phyloP scores from a whole-genome alignment of 495 filamentous ascomycete genomes.

The Sporormia fimetaria region DNA sequence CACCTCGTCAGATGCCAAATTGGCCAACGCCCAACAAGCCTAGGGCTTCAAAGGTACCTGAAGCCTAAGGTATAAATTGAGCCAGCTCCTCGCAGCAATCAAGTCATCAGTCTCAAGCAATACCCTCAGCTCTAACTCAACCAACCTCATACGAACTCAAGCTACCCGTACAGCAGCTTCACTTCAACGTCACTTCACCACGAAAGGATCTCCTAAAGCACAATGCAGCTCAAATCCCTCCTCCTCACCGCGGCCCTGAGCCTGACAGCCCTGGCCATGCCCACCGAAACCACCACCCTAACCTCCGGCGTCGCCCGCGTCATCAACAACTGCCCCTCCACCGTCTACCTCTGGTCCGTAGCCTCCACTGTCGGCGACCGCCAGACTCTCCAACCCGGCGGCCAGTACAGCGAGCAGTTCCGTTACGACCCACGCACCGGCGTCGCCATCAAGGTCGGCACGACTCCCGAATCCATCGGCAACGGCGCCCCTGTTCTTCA shows the following conservation, averaged over 20 bases:
- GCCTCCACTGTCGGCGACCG: slow-evolving; percentile 29
- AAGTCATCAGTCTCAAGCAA: too few relatives aligned
- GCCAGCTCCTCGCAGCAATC: background rate
- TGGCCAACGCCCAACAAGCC: too few relatives aligned
- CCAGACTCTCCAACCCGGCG: slow-evolving; percentile 33
- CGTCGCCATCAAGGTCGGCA: slow-evolving; percentile 45
- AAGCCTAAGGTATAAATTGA: too few relatives aligned
- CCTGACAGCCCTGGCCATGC: slow-evolving; percentile 1
- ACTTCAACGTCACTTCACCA: too few relatives aligned
- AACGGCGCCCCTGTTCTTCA: slow-evolving; percentile 39
- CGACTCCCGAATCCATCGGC: slow-evolving; percentile 39
- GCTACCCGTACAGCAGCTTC: too few relatives aligned
- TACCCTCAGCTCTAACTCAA: too few relatives aligned
- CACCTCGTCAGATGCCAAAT: too few relatives aligned
- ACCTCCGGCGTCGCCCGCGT: slow-evolving; percentile 42
- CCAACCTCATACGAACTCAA: too few relatives aligned
- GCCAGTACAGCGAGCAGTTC: slow-evolving; percentile 1
- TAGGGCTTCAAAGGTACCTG: slow-evolving; percentile 1
- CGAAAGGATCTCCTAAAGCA: too few relatives aligned
- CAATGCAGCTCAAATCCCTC: slow-evolving; percentile 1
- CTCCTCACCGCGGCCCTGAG: slow-evolving; percentile 7
- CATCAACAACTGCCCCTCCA: slow-evolving; percentile 39
- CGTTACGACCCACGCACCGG: slow-evolving; percentile 31
- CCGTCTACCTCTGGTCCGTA: slow-evolving; percentile 46
- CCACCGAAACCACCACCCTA: background rate